Conservation (phyloP, 768 basidiomycete species). For the Amanita pseudoporphyria region DNA sequence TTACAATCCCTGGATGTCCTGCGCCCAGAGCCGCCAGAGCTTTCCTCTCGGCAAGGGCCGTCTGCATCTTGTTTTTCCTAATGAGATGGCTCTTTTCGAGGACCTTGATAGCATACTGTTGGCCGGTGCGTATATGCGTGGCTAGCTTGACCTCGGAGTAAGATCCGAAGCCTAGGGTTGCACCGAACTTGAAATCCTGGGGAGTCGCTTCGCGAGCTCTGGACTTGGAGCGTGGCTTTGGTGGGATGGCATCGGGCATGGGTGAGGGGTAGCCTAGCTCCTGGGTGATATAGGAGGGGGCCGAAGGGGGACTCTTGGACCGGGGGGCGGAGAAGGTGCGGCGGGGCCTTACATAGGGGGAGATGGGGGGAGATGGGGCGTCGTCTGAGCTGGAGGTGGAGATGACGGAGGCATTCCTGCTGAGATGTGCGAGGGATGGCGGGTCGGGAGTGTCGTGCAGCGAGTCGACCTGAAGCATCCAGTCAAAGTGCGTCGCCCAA, state of each 20-base stretch:
- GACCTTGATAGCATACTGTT: slow-evolving; percentile 34
- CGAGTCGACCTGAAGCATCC: slow-evolving; percentile 30
- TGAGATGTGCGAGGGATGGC: slow-evolving; percentile 46
- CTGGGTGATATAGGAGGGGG: slow-evolving; percentile 16
- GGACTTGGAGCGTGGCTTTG: slow-evolving; percentile 31
- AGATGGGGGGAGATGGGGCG: slow-evolving; percentile 37
- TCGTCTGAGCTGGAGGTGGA: slow-evolving; percentile 53
- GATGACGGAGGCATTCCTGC: slow-evolving; percentile 70
- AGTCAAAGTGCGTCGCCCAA: slow-evolving; percentile 7
- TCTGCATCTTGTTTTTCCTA: slow-evolving; percentile 67
- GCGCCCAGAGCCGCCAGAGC: slow-evolving; percentile 65
- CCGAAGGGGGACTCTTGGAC: slow-evolving; percentile 39
- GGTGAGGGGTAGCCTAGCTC: no score
- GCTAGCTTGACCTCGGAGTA: slow-evolving; percentile 70
- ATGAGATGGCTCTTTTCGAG: slow-evolving; percentile 79
- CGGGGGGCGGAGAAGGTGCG: slow-evolving; percentile 63
- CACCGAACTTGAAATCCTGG: slow-evolving; percentile 65
- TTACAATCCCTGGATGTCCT: slow-evolving; percentile 75
- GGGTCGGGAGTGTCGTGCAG: slow-evolving; percentile 24
- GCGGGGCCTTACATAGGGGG: slow-evolving; percentile 40
- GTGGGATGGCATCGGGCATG: slow-evolving; percentile 3
- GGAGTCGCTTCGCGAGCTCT: slow-evolving; percentile 27
- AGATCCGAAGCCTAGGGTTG: slow-evolving; percentile 72
- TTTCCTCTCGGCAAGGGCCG: slow-evolving; percentile 75
- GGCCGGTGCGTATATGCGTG: slow-evolving; percentile 42